Conservation (phyloP, 257 asterid genomes). For the Paulownia fortunei region DNA sequence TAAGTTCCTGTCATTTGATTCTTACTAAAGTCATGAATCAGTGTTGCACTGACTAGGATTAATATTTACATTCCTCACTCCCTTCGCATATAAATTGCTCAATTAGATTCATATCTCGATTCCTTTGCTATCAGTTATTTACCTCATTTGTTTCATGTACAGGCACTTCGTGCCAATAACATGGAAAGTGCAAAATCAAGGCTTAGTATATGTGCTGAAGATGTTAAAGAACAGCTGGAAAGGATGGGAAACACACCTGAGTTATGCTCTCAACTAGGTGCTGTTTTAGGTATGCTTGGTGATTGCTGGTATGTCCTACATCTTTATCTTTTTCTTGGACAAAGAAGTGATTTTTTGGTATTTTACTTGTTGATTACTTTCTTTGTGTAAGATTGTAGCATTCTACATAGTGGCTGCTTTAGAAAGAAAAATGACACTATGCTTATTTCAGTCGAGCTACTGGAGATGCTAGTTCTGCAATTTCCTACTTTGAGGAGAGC, state of each 20-base stretch:
- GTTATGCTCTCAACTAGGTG: constrained; percentile 95
- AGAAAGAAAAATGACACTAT: no score
- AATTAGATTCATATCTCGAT: neutral
- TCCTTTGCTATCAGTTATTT: constrained; percentile 6
- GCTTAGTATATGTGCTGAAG: constrained; percentile 81
- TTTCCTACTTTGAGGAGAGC: constrained; percentile 88
- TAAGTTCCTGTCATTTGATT: neutral
- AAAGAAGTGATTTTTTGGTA: no score
- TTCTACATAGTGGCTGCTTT: no score
- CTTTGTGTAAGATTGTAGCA: no score
- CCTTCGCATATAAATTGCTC: no score
- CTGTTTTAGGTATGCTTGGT: constrained; percentile 96
- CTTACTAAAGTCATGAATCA: no score
- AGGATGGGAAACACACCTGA: constrained; percentile 78
- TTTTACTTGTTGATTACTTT: no score
- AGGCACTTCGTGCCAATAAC: constrained; percentile 97
- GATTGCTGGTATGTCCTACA: constrained; percentile 81
- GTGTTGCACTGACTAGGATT: no score
- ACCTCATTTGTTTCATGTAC: constrained; percentile 31
- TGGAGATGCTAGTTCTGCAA: constrained; percentile 85
- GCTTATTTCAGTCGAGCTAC: constrained; percentile 69
- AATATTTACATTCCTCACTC: no score
- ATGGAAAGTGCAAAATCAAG: constrained; percentile 93
- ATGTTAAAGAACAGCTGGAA: constrained; percentile 81
- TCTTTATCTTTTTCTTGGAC: constrained; percentile 22